Conservation (phyloP, 176 grass and related monocot species). For the Eremochloa ophiuroides region DNA sequence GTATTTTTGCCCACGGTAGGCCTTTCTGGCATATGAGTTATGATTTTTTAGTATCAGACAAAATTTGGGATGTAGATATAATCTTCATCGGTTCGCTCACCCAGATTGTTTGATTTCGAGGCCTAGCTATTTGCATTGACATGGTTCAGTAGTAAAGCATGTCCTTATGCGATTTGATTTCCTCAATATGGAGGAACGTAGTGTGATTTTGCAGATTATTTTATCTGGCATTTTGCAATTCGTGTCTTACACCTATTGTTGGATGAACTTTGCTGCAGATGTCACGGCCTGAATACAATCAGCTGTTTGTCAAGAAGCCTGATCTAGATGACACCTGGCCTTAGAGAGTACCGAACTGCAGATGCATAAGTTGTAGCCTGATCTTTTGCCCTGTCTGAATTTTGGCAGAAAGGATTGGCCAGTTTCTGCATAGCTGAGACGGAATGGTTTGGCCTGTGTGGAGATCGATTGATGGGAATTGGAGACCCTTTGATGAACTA, state of each 20-base stretch:
- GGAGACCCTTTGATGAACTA: background rate
- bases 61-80: background rate
- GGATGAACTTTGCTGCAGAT: slow-evolving; percentile 40
- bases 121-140: background rate
- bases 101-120: background rate
- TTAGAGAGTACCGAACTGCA: slow-evolving; percentile 30
- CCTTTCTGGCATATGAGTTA: background rate
- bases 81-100: background rate
- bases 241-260: background rate
- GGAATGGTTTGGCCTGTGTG: background rate
- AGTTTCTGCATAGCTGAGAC: too few species aligned
- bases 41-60: background rate
- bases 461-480: background rate
- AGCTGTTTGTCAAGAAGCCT: slow-evolving; percentile 63
- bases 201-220: background rate
- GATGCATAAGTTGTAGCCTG: background rate
- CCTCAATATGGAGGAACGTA: background rate
- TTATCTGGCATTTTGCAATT: background rate
- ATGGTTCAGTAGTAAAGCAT: background rate
- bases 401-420: too few species aligned
- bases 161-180: background rate
- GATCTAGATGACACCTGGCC: slow-evolving; percentile 44
- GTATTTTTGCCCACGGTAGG: background rate
- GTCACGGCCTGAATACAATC: slow-evolving; percentile 55
- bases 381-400: too few species aligned